Percentiles rank a stretch among this genome's conserved stretches.
phyloP scores from a whole-genome alignment of 768 basidiomycete species.

The Mycena alexandri region DNA sequence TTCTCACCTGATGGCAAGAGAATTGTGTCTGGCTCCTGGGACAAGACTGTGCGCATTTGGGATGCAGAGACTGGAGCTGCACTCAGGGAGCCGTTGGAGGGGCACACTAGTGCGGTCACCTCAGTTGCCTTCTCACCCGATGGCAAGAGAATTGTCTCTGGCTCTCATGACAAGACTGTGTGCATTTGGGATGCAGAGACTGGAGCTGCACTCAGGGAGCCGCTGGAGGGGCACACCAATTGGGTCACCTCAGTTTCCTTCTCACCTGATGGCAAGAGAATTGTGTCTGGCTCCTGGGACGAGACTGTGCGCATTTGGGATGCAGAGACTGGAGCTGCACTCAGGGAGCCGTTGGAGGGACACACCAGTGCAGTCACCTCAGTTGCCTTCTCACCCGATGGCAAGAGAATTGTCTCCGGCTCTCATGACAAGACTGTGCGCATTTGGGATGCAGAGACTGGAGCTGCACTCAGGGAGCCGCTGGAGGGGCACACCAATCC shows the following conservation, averaged over 20 bases:
- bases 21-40: neutral
- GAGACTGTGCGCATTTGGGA: neutral
- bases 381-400: neutral
- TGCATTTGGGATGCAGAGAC: neutral
- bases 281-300: neutral
- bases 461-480: neutral
- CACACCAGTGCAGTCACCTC: neutral
- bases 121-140: neutral
- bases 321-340: neutral
- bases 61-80: neutral
- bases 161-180: neutral
- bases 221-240: neutral
- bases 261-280: neutral
- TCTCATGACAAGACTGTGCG: neutral
- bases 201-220: neutral
- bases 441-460: neutral
- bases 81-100: neutral
- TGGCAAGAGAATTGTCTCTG: conserved; percentile 2
- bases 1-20: neutral
- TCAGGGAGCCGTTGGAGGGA: neutral
- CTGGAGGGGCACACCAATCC: neutral
- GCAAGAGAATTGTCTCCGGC: neutral
- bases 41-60: neutral
- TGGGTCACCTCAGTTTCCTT: neutral
- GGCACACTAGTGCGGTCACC: neutral